Base-by-base conservation (phyloP, 2,329 filamentous ascomycete species). In the Orbilia blumenaviensis region DNA sequence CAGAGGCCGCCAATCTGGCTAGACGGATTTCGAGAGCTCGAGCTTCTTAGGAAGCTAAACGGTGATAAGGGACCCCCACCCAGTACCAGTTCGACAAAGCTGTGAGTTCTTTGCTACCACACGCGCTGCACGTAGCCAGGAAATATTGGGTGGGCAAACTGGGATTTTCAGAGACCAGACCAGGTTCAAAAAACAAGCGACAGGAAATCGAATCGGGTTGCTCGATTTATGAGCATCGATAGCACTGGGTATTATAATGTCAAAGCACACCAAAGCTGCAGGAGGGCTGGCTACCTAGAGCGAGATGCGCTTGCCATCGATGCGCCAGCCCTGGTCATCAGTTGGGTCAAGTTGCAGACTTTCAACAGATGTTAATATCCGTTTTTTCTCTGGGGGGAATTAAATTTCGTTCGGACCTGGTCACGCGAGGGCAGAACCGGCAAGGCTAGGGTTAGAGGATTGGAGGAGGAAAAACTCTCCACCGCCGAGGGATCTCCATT, bases 281-380 rank as follows among this genome's bases (percentile, higher is more conserved):
- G 54, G 58, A 48, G 64, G 25, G 56, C 66, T 68, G 63, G 71
- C 56, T 75, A 56, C 71, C 63, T 75, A 67, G 71, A 62, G 56
- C 36, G 29, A n/a, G 16, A 69, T 61, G 62, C 62, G 46, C 46
- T 69, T 68, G 36, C 44, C 41, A 32, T 62, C 38, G 27, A 42
- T 54, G 34, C 38, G 38, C 14, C 29, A 18, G 32, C 62, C 46
- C 42, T 14, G 36, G 54, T 58, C 54, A 41, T 23, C 21, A 66
- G 29, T 32, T 58, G 36, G 63, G 34, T 46, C 54, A 1, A 48
- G 38, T 48, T 66, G 44, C 42, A 41, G 36, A 46, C 34, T 52
- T 42, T 68, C 16, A 41, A 29, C 44, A 54, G 27, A 54, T 23
- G 52, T 25, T 38, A 56, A 56, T 38, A 56, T 56, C 52, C 29